A percentile compares a stretch with the other conserved stretches of the same genome.
These are phyloP conservation scores for Podospora pseudoanserina DNA, from an alignment of 495 filamentous ascomycete species.

Conservation along the genomic window DNA sequence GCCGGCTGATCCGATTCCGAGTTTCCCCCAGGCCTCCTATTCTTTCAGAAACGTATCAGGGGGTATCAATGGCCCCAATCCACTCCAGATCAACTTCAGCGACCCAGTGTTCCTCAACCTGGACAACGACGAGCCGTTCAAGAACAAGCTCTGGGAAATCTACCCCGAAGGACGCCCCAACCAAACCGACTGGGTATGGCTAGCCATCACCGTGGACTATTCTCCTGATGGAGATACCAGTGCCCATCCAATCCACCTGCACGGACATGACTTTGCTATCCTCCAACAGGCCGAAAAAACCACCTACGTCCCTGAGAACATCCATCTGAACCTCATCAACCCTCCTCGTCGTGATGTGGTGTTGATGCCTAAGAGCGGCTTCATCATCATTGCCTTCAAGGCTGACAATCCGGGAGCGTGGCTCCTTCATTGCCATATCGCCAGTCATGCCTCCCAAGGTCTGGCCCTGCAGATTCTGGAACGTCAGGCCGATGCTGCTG, in stretches of 20 bases:
- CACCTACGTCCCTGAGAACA: constrained; percentile 26
- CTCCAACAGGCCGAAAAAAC: constrained; percentile 43
- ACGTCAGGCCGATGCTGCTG: constrained; percentile 26
- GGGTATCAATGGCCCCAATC: constrained; percentile 2
- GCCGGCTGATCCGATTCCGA: neutral
- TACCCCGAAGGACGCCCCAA: constrained; percentile 10
- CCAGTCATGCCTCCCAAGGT: constrained; percentile 47
- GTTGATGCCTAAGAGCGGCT: constrained; percentile 37
- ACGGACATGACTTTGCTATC: constrained; percentile 58
- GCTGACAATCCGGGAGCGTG: constrained; percentile 47
- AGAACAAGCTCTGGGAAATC: constrained; percentile 15
- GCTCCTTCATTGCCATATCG: constrained; percentile 50
- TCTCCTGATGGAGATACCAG: neutral
- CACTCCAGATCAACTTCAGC: constrained; percentile 19
- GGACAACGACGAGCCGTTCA: constrained; percentile 5
- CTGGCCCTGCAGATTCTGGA: constrained; percentile 49
- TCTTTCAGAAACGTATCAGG: neutral
- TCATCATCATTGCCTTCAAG: constrained; percentile 44
- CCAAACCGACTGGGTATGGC: constrained; percentile 19
- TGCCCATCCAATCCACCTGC: constrained; percentile 45
- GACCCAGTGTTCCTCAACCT: constrained; percentile 19
- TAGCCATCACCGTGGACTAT: constrained; percentile 32
- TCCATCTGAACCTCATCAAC: constrained; percentile 39
- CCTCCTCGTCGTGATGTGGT: constrained; percentile 35
- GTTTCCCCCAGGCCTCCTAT: neutral